These are phyloP conservation scores for Agaricus subrufescens DNA, from an alignment of 768 basidiomycete species.

Conservation along the genomic window DNA sequence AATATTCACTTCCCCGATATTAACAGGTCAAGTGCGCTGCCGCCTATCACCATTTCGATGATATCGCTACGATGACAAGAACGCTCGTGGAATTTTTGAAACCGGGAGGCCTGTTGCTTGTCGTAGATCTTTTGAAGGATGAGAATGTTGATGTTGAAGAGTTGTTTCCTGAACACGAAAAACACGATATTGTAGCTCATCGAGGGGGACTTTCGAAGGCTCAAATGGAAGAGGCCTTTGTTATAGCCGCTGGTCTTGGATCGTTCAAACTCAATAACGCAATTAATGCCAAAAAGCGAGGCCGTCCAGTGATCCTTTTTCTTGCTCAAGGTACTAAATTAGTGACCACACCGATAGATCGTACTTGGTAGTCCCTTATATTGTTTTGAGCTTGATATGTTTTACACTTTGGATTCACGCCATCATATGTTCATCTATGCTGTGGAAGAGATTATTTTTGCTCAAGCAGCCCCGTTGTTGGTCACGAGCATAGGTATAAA, in stretches of 20 bases:
- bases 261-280: constrained; percentile 16
- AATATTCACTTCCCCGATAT: background rate
- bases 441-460: no score
- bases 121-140: constrained; percentile 43
- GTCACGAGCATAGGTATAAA: no score
- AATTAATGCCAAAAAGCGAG: constrained; percentile 15
- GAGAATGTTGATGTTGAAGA: constrained; percentile 15
- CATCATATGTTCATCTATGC: no score
- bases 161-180: constrained; percentile 19
- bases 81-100: constrained; percentile 46
- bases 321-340: constrained; percentile 16
- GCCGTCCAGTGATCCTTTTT: constrained; percentile 14
- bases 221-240: constrained; percentile 20
- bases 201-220: constrained; percentile 23
- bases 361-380: no score
- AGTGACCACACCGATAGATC: no score
- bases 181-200: constrained; percentile 23
- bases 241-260: constrained; percentile 17
- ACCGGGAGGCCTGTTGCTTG: constrained; percentile 50
- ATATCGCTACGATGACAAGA: constrained; percentile 42
- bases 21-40: constrained; percentile 44
- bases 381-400: no score
- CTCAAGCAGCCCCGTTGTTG: no score
- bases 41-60: constrained; percentile 60
- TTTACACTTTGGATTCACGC: no score